These are phyloP conservation scores for Fusarium haematococcum DNA, from an alignment of 2,329 filamentous ascomycete genomes.

Conservation along the genomic window DNA sequence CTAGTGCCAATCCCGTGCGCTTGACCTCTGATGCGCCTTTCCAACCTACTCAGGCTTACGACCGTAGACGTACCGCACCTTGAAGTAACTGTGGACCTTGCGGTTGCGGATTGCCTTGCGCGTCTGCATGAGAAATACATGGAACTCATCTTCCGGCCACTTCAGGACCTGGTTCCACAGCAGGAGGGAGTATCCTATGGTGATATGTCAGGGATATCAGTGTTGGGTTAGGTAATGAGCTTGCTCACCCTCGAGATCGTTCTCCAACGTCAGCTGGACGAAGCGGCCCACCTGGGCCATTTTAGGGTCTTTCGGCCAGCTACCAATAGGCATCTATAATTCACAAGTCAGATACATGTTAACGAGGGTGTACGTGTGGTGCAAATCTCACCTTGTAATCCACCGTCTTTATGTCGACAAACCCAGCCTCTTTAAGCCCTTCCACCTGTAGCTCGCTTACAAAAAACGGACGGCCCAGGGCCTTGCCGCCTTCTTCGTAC, in stretches of 20 bases:
- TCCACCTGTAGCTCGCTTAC: constrained; percentile 19
- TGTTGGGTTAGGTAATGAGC: fast-evolving
- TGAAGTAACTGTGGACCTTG: constrained; percentile 18
- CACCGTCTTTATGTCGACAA: constrained; percentile 12
- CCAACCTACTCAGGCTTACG: neutral
- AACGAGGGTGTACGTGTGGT: fast-evolving
- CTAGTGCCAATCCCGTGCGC: neutral
- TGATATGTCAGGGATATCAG: neutral
- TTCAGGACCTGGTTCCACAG: constrained; percentile 19
- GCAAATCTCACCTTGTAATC: constrained; percentile 1
- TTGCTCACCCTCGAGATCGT: constrained; percentile 17
- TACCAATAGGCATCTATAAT: constrained; percentile 7
- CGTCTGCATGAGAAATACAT: constrained; percentile 18
- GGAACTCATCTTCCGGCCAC: constrained; percentile 16
- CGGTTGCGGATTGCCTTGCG: constrained; percentile 17
- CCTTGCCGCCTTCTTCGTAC: constrained; percentile 16
- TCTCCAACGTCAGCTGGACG: constrained; percentile 17
- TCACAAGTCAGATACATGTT: neutral
- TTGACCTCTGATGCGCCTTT: neutral
- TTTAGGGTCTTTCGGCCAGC: constrained; percentile 11
- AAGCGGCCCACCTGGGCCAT: constrained; percentile 18
- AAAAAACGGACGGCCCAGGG: neutral
- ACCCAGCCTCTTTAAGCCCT: constrained; percentile 14
- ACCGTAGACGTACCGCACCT: constrained; percentile 16
- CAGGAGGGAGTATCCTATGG: constrained; percentile 17